Evolutionary conservation across 2,329 filamentous ascomycete species (phyloP), one percentile per base, ranked within the genome.

Genomic region (Bimuria novae-zelandiae): DNA sequence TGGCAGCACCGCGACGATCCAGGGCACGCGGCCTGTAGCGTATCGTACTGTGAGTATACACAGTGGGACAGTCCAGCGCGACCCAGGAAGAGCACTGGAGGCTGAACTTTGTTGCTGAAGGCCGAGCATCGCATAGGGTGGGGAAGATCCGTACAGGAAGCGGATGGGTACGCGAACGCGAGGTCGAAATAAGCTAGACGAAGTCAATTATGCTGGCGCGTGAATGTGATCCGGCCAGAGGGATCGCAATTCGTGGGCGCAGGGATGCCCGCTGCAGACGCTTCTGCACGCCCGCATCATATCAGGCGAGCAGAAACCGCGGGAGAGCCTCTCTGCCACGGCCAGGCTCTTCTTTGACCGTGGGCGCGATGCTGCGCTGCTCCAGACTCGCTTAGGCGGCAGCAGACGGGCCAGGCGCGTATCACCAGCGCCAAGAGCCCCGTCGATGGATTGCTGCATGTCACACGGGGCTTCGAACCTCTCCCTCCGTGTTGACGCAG

Each of bases 361-460:
- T n/a, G n/a, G n/a, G n/a, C n/a, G n/a, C n/a, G n/a, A n/a, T n/a
- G n/a, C n/a, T n/a, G n/a, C n/a, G n/a, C n/a, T n/a, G 3, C 36
- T 6, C 43, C 37, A 32, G 49, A 40, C 50, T 70, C 65, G 68
- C 67, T 61, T 61, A 63, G 21, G 19, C 46, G 23, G 14, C n/a
- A 8, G 12, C 23, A 17, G 2, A n/a, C n/a, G 12, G 16, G 47
- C 36, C 46, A 29, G 57, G 52, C 53, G 65, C 63, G 61, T 64
- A 43, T 17, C 10, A 7, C 10, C 7, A 23, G 37, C 32, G 49
- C 40, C 57, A 7, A 7, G 30, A 16, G 30, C 27, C 12, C 27
- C 27, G 27, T 7, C 7, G 27, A 7, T 12, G 27, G 7, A 12
- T 44, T 49, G 27, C 49, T 42, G 42, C 48, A 46, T 52, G 23